phyloP scores from a whole-genome alignment of 768 basidiomycete genomes.

The Rhizopogon vinicolor region DNA sequence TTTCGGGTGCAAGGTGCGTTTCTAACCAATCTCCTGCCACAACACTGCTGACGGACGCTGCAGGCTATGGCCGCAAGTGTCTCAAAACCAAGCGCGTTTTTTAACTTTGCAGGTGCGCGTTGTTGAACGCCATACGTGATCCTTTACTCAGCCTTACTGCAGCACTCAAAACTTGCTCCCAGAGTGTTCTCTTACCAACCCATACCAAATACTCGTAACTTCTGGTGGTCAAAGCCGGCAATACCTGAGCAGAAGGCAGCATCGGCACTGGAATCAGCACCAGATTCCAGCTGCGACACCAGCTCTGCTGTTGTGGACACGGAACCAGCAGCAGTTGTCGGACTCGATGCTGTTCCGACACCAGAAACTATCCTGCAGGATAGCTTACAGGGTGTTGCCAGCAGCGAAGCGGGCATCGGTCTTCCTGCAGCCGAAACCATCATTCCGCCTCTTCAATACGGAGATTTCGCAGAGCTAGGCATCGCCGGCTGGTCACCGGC shows the following conservation, averaged over 20 bases:
- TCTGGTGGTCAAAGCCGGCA: conserved; percentile 27
- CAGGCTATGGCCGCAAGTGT: conserved; percentile 12
- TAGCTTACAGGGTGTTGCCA: background rate
- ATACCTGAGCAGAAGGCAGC: background rate
- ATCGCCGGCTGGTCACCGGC: conserved; percentile 60
- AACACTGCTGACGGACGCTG: conserved; percentile 8
- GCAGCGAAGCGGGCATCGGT: conserved; percentile 3
- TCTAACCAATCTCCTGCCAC: background rate
- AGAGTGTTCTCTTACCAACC: conserved; percentile 8
- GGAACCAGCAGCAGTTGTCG: background rate
- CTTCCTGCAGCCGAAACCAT: conserved; percentile 19
- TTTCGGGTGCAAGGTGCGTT: conserved; percentile 17
- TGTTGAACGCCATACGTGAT: background rate
- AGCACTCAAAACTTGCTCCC: conserved; percentile 6
- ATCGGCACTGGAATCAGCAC: conserved; percentile 4
- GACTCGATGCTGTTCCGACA: background rate
- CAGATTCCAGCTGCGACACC: background rate
- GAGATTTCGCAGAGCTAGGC: conserved; percentile 68
- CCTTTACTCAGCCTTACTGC: conserved; percentile 1
- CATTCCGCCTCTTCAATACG: conserved; percentile 56
- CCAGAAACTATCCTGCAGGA: background rate
- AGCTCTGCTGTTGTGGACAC: background rate
- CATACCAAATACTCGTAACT: conserved; percentile 18
- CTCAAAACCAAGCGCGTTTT: conserved; percentile 8
- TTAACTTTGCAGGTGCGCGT: conserved; percentile 16